phyloP scores from a whole-genome alignment of 495 filamentous ascomycete species.

The Daldinia concentrica region DNA sequence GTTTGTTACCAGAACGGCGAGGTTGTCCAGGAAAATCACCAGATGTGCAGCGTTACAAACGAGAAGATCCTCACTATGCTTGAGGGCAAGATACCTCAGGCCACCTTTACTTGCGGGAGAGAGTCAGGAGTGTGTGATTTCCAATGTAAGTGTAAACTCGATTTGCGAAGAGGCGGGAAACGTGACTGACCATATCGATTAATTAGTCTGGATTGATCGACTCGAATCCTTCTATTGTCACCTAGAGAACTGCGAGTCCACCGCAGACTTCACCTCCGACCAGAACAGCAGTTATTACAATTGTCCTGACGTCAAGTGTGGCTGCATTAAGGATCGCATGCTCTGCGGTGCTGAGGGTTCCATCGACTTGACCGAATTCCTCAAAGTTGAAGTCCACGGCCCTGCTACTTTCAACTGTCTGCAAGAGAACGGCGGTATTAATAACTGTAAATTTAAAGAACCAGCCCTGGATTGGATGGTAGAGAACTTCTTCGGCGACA shows the following conservation, averaged over 20 bases:
- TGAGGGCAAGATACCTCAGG: conserved; percentile 83
- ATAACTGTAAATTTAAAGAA: conserved; percentile 83
- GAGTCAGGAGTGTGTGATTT: conserved; percentile 82
- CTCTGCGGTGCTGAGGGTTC: conserved; percentile 91
- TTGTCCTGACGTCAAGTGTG: conserved; percentile 84
- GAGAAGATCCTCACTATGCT: conserved; percentile 87
- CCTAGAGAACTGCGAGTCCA: conserved; percentile 81
- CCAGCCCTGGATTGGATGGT: conserved; percentile 91
- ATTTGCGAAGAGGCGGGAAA: not conserved
- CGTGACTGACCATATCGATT: conserved; percentile 50
- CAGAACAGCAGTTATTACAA: conserved; percentile 84
- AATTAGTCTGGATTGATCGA: conserved; percentile 88
- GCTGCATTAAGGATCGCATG: conserved; percentile 90
- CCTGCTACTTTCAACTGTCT: conserved; percentile 82
- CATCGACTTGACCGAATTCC: conserved; percentile 90
- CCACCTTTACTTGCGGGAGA: conserved; percentile 90
- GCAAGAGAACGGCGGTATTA: conserved; percentile 66
- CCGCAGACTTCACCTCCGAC: conserved; percentile 68
- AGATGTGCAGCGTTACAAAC: conserved; percentile 98
- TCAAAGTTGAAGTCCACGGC: conserved; percentile 79
- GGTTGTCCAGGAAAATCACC: conserved; percentile 91
- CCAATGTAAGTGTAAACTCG: conserved; percentile 70
- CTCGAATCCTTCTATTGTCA: conserved; percentile 96
- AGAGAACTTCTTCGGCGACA: conserved; percentile 85
- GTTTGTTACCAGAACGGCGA: conserved; percentile 93